Evolutionary conservation across 1,139 yeast genomes (phyloP).

Genomic region (Diutina mesorugosa): DNA sequence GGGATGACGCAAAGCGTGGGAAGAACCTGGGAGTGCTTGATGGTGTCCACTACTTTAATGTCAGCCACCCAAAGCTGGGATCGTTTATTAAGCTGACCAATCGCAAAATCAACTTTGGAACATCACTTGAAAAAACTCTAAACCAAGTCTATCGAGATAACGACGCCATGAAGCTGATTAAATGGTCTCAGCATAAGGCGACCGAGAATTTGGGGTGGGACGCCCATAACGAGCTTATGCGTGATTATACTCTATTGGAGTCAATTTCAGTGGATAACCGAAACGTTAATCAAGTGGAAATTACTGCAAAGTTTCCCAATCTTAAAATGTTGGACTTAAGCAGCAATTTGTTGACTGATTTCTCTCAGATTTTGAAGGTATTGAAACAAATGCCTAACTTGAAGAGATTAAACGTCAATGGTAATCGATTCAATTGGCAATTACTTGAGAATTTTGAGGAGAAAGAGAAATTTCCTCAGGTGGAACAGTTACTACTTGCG

Average conservation of each 20-base stretch:
- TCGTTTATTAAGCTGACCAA: slow-evolving; percentile 47
- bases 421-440: slow-evolving; percentile 35
- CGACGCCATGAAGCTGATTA: slow-evolving; percentile 8
- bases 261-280: slow-evolving; percentile 18
- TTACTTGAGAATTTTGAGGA: neutral
- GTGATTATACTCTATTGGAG: slow-evolving; percentile 30
- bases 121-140: slow-evolving; percentile 37
- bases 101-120: slow-evolving; percentile 14
- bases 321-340: slow-evolving; percentile 45
- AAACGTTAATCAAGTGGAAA: neutral
- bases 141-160: slow-evolving; percentile 28
- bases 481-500: neutral
- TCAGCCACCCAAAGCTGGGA: slow-evolving; percentile 28
- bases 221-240: slow-evolving; percentile 32
- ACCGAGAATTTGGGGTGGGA: slow-evolving; percentile 59
- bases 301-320: slow-evolving; percentile 9
- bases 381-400: slow-evolving; percentile 23
- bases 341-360: slow-evolving; percentile 37
- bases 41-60: slow-evolving; percentile 32
- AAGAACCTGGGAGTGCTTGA: slow-evolving; percentile 40
- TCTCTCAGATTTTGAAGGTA: slow-evolving; percentile 26
- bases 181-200: slow-evolving; percentile 36
- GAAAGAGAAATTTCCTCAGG: neutral
- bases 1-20: slow-evolving; percentile 58
- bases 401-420: slow-evolving; percentile 40